Evolutionary conservation across 768 basidiomycete species (phyloP), one percentile per base, ranked within the genome.

Genomic region (Heimioporus sp.): DNA sequence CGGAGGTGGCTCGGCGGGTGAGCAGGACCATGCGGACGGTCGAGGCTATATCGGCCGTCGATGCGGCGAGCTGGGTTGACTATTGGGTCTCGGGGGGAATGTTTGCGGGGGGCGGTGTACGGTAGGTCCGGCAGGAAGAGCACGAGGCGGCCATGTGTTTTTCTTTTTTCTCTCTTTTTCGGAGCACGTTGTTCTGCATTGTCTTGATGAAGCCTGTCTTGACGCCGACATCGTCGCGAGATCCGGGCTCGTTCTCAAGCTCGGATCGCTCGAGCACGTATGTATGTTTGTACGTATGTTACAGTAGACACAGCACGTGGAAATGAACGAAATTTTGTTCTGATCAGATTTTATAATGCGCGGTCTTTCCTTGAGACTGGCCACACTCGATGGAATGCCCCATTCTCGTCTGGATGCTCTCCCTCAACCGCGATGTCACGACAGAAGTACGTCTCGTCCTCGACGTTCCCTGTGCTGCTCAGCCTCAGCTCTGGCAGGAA

Each of bases 391-490:
- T 77, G 73, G 83, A 85, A 51, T 83, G 80, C 64, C 85, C 85
- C 11, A 81, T 90, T 55, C 76, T 90, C 24, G 83, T 87, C 20
- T 90, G 87, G 87, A 88, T 89, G 84, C 72, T 90, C 46, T 86
- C 85, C 5, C 69, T 88, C 64, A 89, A 89, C 59, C 76, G 87
- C 49, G 86, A 88, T 66, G 81, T 89, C 64, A 80, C 82, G 12
- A 73, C 76, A 67, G 79, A 83, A 66, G 87, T 85, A 61, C 56
- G 79, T 46, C 5, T 28, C 52, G 20, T 43, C 48, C 49, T 43
- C 42, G 51, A 34, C 17, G 32, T 13, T 5, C 11, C 5, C 6
- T 34, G 43, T 52, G 42, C 35, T 36, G 16, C 45, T 21, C 43
- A 42, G 24, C 37, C 36, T 37, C 46, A 8, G n/a, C 7, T 43